Base-by-base conservation (phyloP, 768 basidiomycete species). In the Kwoniella newhampshirensis region DNA sequence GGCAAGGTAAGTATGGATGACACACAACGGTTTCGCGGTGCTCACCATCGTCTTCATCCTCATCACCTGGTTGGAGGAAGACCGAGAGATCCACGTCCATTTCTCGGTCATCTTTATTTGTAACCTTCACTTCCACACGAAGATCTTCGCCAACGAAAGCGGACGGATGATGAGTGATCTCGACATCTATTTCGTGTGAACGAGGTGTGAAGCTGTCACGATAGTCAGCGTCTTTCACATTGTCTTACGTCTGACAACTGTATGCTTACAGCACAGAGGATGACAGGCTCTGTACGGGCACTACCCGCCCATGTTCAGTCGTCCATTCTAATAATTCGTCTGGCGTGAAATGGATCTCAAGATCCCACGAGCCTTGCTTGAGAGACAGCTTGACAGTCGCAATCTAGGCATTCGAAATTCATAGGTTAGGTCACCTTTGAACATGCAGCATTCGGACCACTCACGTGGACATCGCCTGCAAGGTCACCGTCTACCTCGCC, bases 141-240 rank as follows among this genome's bases (percentile, higher is more conserved):
- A 87, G 89, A 42, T 82, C 81, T 73, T 96, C 93, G 60, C 88
- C 86, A 32, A 94, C 75, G 72, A 86, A 88, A 0, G 89, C 90
- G 0, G 88, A 87, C 1, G 81, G 74, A 0, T 81, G 77, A 55
- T 91, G 86, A 1, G 79, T 73, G 42, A 92, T 70, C 0, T 79
- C 77, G 18, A 89, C 77, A 3, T 75, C 64, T 3, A 94, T 66
- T 0, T 75, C 74, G 59, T 89, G 88, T 0, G 85, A 81, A 20
- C 82, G 82, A 60, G 86, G 81, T 6, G 56, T 52, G 36, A 79
- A 70, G 21, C 79, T 76, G 23, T n/a, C 15, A 37, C 35, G 48
- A 20, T 9, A 21, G 13, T 28, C 30, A 11, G 30, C 17, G 45
- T 13, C 5, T 46, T 20, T 8, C 3, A n/a, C 5, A 5, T 3